Evolutionary conservation across 192 early-diverging fungal species (phyloP), one percentile per base, ranked within the genome.

Genomic region (Gaertneriomyces sp.): DNA sequence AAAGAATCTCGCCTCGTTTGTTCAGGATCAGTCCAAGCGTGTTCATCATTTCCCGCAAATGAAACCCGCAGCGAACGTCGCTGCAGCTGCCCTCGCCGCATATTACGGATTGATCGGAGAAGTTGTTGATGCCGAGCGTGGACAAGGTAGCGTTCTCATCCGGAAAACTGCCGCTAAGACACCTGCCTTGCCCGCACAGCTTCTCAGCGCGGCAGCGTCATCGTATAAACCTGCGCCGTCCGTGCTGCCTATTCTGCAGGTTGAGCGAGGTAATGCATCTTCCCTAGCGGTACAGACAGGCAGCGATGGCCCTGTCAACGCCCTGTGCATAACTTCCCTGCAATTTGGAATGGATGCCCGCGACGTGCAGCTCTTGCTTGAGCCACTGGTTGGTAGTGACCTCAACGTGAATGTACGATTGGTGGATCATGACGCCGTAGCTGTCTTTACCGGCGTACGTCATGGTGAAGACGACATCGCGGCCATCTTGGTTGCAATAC

Each of bases 111-210:
- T 93, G 42, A 64, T 73, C 0, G 86, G 86, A 41, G 85, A 89
- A 52, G 85, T 90, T n/a, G 70, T 93, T 8, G 95, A 98, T 74
- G 81, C 82, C 20, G 87, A 92, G 19, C 56, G 66, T 70, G 64
- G 50, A 12, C 70, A 66, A 39, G 66, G 89, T 11, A 93, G 86
- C 19, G 89, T 94, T 1, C 75, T 81, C 6, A 68, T 86, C 50
- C 77, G 81, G 11, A 82, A 87, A 63, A 79, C 68, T 12, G 62
- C 62, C 0, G 41, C 49, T 2, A 43, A 45, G 46, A 52, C 46
- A 8, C 46, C 76, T 49, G 19, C 44, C 2, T 51, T 74, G 6
- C 76, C 76, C 11, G n/a, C 45, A 19, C 43, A 43, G 17, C 69
- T 72, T 10, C 43, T 74, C 47, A 71, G 68, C 50, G 25, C 25